Base-by-base conservation (phyloP, 2,329 filamentous ascomycete genomes). In the Sordariomycetes sp. region DNA sequence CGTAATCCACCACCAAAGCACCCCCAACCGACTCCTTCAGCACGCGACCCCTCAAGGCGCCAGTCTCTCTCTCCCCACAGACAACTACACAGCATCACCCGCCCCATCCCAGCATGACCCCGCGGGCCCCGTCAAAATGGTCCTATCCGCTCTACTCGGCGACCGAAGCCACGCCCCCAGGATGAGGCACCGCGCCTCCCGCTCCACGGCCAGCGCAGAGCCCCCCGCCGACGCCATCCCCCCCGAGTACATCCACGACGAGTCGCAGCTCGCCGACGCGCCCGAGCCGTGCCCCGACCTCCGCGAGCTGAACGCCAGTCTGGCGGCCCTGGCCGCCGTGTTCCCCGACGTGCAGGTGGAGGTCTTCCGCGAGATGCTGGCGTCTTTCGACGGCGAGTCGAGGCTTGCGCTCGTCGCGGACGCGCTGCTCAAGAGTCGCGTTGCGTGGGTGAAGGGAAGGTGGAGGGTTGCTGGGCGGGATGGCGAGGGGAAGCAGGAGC, bases 291-390 rank as follows among this genome's bases (percentile, higher is more conserved):
- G 78, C 39, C 78, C 80, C 45, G 80, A 89, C 63, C 75, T 90
- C 25, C 76, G 80, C 62, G 81, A 86, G 59, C 76, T 92, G 54
- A 92, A 92, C 71, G 74, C 75, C 55, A 79, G 82, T 63, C 80
- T 94, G 61, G 79, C 81, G 60, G 81, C 78, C 13, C 78, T 94
- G 51, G 81, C 83, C 24, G 81, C 81, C 53, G 77, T 91, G 10
- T 94, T 94, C 62, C 89, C 89, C 32, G 82, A 91, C 68, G 76
- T 91, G n/a, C 86, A 90, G 68, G 76, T 88, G 59, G 87, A 91
- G 62, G 88, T 91, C 20, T 89, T 94, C 66, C 81, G 88, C 52
- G 88, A 92, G 72, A 87, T 94, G 80, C 80, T 94, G 54, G 72
- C 77, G 45, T 86, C 76, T 64, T 86, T 91, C 66, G 85, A 86